phyloP scores from a whole-genome alignment of 306 rosid species.

The Canavalia gladiata region DNA sequence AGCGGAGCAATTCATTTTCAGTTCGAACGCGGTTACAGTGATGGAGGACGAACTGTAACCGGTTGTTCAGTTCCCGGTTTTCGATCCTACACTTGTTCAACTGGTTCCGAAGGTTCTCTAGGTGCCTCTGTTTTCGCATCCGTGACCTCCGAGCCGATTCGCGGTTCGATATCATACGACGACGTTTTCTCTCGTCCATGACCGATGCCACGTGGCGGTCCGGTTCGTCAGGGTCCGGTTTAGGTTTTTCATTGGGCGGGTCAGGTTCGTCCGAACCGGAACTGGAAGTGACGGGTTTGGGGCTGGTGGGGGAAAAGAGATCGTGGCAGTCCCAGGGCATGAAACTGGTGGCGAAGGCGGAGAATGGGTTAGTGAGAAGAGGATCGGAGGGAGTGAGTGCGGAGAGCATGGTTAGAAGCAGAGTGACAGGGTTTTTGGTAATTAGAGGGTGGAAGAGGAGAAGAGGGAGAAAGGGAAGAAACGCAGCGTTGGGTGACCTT shows the following conservation, averaged over 20 bases:
- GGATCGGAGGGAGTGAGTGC: slow-evolving; percentile 58
- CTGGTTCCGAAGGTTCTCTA: slow-evolving; percentile 84
- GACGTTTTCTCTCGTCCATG: slow-evolving; percentile 73
- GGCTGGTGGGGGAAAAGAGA: slow-evolving; percentile 43
- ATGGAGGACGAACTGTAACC: slow-evolving; percentile 57
- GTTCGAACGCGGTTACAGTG: slow-evolving; percentile 63
- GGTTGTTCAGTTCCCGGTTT: slow-evolving; percentile 78
- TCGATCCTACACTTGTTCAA: slow-evolving; percentile 73
- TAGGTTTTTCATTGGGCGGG: slow-evolving; percentile 36
- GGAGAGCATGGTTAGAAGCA: slow-evolving; percentile 63
- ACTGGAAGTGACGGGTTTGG: slow-evolving; percentile 49
- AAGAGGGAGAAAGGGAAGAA: slow-evolving; percentile 88
- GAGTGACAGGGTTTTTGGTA: slow-evolving; percentile 39
- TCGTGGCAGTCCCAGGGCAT: slow-evolving; percentile 65
- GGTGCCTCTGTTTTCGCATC: slow-evolving; percentile 86
- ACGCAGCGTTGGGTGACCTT: slow-evolving; percentile 56
- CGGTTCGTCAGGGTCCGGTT: slow-evolving; percentile 42
- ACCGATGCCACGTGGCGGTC: slow-evolving; percentile 19
- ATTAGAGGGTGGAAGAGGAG: slow-evolving; percentile 49
- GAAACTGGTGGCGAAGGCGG: slow-evolving; percentile 54
- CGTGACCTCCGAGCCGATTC: slow-evolving; percentile 95
- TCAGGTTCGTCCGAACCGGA: slow-evolving; percentile 55
- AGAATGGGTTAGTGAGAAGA: slow-evolving; percentile 60
- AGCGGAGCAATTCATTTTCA: slow-evolving; percentile 72
- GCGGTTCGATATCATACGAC: slow-evolving; percentile 95